phyloP scores from a whole-genome alignment of 306 rosid species.

The Medicago arabica region DNA sequence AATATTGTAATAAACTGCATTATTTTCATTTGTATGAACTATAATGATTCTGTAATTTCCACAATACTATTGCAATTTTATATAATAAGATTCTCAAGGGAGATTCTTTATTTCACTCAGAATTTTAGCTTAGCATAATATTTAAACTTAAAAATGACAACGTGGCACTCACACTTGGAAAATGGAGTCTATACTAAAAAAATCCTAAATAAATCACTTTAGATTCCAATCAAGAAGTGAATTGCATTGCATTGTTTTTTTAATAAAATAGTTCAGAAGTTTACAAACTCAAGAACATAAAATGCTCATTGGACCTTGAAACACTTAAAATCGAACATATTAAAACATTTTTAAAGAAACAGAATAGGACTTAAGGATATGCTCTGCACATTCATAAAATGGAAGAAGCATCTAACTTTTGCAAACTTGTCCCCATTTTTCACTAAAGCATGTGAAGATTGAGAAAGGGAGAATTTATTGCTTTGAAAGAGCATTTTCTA shows the following conservation, averaged over 20 bases:
- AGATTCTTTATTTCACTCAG: not conserved
- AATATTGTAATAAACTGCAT: not conserved
- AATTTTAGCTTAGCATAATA: not conserved
- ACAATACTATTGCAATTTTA: constrained; percentile 5
- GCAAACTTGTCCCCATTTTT: constrained; percentile 18
- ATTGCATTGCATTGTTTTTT: too few relatives aligned
- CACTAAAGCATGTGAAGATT: constrained; percentile 30
- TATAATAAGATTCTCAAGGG: not conserved
- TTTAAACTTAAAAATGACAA: not conserved
- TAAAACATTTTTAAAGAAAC: constrained; percentile 9
- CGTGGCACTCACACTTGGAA: not conserved
- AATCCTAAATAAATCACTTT: too few relatives aligned
- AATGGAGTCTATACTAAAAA: not conserved
- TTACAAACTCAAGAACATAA: constrained; percentile 9
- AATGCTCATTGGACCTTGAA: constrained; percentile 18
- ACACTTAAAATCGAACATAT: constrained; percentile 19
- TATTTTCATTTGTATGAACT: not conserved
- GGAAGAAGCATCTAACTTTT: constrained; percentile 53
- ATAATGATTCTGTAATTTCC: not conserved
- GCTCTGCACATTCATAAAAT: constrained; percentile 39
- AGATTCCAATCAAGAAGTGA: too few relatives aligned
- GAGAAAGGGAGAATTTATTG: constrained; percentile 36
- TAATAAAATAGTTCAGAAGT: too few relatives aligned
- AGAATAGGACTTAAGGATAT: constrained; percentile 47
- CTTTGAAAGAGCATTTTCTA: not conserved